These are phyloP conservation scores for Pyrus bretschneideri DNA, from an alignment of 306 rosid species.

Conservation along the genomic window DNA sequence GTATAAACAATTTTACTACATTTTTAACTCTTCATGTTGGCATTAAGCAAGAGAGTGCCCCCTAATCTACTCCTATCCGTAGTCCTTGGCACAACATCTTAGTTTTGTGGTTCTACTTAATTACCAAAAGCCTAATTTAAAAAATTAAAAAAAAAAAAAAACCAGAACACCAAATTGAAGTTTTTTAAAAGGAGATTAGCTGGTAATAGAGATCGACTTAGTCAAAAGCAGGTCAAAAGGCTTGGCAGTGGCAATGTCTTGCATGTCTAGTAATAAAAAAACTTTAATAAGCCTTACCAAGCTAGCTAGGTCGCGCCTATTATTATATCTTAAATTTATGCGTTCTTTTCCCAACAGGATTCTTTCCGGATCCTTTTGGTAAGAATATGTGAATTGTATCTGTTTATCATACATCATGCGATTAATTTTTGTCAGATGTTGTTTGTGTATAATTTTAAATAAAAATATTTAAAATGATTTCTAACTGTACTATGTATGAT, in stretches of 20 bases:
- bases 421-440: accelerated
- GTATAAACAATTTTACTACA: background rate
- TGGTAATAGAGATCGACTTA: conserved; percentile 7
- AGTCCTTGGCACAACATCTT: conserved; percentile 28
- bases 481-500: too few species aligned
- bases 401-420: too few species aligned
- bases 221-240: background rate
- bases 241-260: background rate
- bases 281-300: background rate
- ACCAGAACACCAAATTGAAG: background rate
- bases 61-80: background rate
- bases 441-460: too few species aligned
- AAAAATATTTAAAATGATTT: too few species aligned
- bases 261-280: conserved; percentile 1
- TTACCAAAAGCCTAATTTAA: background rate
- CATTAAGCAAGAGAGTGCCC: conserved; percentile 23
- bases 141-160: background rate
- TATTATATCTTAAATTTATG: background rate
- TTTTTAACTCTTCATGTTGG: background rate
- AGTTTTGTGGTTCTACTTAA: background rate
- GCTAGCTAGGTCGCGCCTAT: background rate
- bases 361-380: too few species aligned
- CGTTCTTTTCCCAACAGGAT: background rate
- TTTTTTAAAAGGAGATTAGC: background rate
- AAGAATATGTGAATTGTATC: accelerated